Conservation (phyloP, 495 filamentous ascomycete genomes). For the Neurospora pannonica region DNA sequence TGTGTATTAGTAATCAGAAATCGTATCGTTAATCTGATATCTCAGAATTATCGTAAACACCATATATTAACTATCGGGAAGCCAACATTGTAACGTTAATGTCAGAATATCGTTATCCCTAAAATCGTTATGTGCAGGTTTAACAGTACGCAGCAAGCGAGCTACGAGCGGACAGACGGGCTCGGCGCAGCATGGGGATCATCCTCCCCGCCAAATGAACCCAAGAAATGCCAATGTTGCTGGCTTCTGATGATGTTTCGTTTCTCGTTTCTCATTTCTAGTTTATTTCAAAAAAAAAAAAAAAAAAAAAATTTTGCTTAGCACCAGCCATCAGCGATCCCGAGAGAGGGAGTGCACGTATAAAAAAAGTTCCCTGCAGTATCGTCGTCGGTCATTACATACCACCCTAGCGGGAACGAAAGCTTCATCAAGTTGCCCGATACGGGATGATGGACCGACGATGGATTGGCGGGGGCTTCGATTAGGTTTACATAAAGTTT, state of each 20-base stretch:
- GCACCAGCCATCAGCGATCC: neutral
- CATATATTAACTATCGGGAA: too few relatives aligned
- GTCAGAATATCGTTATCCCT: too few relatives aligned
- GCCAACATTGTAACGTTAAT: too few relatives aligned
- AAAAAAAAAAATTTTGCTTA: too few relatives aligned
- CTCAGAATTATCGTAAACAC: too few relatives aligned
- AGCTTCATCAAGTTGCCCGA: neutral
- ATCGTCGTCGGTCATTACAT: neutral
- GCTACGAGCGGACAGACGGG: neutral
- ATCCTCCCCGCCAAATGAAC: neutral
- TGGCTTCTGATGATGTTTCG: neutral
- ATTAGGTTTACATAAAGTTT: neutral
- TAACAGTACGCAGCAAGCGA: neutral
- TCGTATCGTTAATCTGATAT: too few relatives aligned
- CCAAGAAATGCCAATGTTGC: neutral
- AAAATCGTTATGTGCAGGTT: too few relatives aligned
- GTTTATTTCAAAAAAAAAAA: neutral
- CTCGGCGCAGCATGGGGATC: neutral
- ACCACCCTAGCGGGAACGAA: neutral
- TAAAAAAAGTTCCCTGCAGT: neutral
- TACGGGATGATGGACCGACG: neutral
- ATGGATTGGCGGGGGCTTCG: neutral
- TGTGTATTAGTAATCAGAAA: too few relatives aligned
- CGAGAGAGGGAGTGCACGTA: neutral
- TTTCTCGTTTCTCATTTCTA: neutral